phyloP scores from a whole-genome alignment of 2,329 filamentous ascomycete genomes.

The Sclerotinia glacialis region DNA sequence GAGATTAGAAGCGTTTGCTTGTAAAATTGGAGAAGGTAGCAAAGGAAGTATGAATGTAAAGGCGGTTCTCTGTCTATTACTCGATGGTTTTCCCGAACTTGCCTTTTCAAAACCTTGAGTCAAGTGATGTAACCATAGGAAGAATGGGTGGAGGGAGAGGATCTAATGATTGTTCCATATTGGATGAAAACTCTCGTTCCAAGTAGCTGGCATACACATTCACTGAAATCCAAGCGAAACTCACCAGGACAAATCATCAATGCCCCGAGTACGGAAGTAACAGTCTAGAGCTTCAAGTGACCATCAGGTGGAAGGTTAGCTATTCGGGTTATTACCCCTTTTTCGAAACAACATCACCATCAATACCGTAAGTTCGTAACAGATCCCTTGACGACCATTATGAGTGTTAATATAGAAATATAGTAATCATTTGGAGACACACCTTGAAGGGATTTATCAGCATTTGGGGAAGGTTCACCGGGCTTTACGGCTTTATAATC shows the following conservation, averaged over 20 bases:
- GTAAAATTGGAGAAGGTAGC: neutral
- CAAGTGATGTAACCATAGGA: neutral
- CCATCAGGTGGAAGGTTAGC: neutral
- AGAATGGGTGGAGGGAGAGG: neutral
- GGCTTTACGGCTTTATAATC: slow-evolving; percentile 7
- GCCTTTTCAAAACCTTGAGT: neutral
- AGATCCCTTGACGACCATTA: neutral
- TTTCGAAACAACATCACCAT: neutral
- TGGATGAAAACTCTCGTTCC: neutral
- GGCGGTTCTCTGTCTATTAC: neutral
- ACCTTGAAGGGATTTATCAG: neutral
- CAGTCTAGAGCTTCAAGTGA: slow-evolving; percentile 10
- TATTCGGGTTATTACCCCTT: neutral
- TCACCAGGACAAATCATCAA: neutral
- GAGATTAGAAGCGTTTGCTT: neutral
- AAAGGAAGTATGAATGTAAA: neutral
- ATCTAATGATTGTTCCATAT: too few relatives aligned
- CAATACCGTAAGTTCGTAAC: neutral
- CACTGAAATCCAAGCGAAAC: neutral
- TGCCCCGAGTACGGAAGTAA: slow-evolving; percentile 11
- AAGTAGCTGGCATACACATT: neutral
- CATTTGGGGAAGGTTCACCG: slow-evolving; percentile 2
- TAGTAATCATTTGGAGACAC: neutral
- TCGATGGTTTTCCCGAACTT: neutral
- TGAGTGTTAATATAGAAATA: too few relatives aligned